A percentile compares a stretch with the other conserved stretches of the same genome.
These are phyloP conservation scores for Fusarium praegraminearum DNA, from an alignment of 2,329 filamentous ascomycete genomes.

Conservation along the genomic window DNA sequence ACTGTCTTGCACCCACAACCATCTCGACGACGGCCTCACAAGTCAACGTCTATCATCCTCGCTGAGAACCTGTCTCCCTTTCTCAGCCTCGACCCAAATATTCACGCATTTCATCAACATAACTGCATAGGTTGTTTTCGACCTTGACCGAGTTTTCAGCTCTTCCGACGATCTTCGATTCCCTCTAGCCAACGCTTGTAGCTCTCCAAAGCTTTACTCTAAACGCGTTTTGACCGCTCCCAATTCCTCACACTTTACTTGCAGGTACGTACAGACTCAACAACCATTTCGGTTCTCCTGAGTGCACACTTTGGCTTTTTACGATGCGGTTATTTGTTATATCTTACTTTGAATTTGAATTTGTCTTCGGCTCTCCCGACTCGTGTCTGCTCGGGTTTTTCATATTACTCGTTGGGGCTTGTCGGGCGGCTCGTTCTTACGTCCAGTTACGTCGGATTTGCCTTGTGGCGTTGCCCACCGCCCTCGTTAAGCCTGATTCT, in stretches of 20 bases:
- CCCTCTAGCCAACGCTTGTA: slow-evolving; percentile 26
- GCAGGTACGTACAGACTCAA: slow-evolving; percentile 41
- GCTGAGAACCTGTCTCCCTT: slow-evolving; percentile 19
- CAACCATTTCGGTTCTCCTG: background rate
- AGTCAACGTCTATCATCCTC: slow-evolving; percentile 29
- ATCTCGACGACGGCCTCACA: slow-evolving; percentile 34
- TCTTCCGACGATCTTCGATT: slow-evolving; percentile 10
- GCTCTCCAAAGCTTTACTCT: slow-evolving; percentile 22
- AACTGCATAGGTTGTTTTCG: slow-evolving; percentile 4
- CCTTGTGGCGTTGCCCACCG: slow-evolving; percentile 48
- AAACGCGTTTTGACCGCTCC: slow-evolving; percentile 47
- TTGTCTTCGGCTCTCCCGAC: slow-evolving; percentile 9
- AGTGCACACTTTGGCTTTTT: background rate
- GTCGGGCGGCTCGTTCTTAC: slow-evolving; percentile 30
- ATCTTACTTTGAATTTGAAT: background rate
- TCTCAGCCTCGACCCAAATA: slow-evolving; percentile 11
- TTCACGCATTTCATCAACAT: slow-evolving; percentile 12
- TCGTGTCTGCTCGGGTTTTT: slow-evolving; percentile 25
- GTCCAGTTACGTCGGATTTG: slow-evolving; percentile 43
- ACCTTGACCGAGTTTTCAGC: slow-evolving; percentile 18
- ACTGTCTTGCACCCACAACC: slow-evolving; percentile 29
- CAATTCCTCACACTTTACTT: slow-evolving; percentile 30
- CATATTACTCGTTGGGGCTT: slow-evolving; percentile 14
- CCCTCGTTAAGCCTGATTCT: slow-evolving; percentile 44
- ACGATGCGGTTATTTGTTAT: background rate